Percentiles rank a stretch among this genome's conserved stretches.
These are phyloP conservation scores for Vigna unguiculata DNA, from an alignment of 306 rosid species.

Conservation along the genomic window DNA sequence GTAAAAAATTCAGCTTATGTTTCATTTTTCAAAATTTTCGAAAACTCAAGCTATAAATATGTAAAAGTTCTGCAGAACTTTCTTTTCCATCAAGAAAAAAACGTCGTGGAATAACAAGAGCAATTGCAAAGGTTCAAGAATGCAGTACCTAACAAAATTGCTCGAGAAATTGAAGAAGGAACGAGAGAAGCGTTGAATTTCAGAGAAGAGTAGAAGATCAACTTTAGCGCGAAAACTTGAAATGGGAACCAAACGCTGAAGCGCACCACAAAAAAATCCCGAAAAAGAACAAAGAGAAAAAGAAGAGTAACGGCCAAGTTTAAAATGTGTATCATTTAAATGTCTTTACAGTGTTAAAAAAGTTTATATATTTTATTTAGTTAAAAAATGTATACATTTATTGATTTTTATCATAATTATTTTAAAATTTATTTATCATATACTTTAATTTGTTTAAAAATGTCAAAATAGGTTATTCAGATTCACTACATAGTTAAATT, in stretches of 20 bases:
- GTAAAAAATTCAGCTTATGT: background rate
- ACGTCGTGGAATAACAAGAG: background rate
- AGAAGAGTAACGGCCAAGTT: no score
- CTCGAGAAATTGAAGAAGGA: slow-evolving; percentile 30
- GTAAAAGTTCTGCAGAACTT: background rate
- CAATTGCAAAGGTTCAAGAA: slow-evolving; percentile 20
- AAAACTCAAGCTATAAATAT: background rate
- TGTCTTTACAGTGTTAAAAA: no score
- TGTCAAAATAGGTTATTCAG: no score
- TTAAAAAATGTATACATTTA: no score
- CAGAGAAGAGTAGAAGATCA: slow-evolving; percentile 29
- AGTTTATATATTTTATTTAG: no score
- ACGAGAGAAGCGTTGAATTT: slow-evolving; percentile 39
- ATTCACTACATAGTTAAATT: no score
- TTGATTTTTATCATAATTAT: no score
- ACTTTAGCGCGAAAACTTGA: slow-evolving; percentile 59
- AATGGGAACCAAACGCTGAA: background rate
- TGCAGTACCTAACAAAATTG: slow-evolving; percentile 27
- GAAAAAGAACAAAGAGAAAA: no score
- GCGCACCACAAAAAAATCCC: background rate
- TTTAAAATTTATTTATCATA: no score
- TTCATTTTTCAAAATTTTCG: background rate
- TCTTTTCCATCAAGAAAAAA: slow-evolving; percentile 2
- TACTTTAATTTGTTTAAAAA: no score
- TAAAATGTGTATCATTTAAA: no score